Conservation (phyloP, 345 rosid genomes). For the Euclidium syriacum region DNA sequence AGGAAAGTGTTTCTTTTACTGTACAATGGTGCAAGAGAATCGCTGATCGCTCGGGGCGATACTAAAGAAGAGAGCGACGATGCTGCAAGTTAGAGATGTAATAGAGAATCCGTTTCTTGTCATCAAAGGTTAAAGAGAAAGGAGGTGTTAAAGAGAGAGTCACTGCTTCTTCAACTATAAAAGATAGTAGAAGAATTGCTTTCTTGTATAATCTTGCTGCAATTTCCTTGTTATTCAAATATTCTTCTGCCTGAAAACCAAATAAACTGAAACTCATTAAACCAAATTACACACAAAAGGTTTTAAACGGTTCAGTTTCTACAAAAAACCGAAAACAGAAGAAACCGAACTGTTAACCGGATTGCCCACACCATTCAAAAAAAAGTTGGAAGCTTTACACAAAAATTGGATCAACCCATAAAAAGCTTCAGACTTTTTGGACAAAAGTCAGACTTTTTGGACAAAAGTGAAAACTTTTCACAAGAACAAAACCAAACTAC, state of each 20-base stretch:
- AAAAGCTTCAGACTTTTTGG: not conserved
- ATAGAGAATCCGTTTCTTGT: conserved; percentile 46
- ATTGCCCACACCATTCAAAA: no score
- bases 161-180: conserved; percentile 55
- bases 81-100: conserved; percentile 53
- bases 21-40: conserved; percentile 30
- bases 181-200: conserved; percentile 62
- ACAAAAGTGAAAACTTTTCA: no score
- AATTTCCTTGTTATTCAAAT: conserved; percentile 43
- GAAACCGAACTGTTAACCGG: no score
- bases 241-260: conserved; percentile 63
- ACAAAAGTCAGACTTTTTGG: no score
- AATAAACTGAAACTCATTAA: no score
- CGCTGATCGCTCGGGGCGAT: no score
- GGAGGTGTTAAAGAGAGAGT: conserved; percentile 56
- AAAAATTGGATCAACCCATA: not conserved
- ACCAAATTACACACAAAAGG: no score
- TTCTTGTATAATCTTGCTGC: conserved; percentile 57
- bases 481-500: no score
- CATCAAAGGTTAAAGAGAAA: conserved; percentile 41
- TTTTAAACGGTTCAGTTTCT: no score
- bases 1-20: not conserved
- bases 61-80: conserved; percentile 44
- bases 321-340: no score
- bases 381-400: no score